A percentile compares a stretch with the other conserved stretches of the same genome.
phyloP scores from a whole-genome alignment of 2,329 filamentous ascomycete species.

The Fusarium ramigenum region DNA sequence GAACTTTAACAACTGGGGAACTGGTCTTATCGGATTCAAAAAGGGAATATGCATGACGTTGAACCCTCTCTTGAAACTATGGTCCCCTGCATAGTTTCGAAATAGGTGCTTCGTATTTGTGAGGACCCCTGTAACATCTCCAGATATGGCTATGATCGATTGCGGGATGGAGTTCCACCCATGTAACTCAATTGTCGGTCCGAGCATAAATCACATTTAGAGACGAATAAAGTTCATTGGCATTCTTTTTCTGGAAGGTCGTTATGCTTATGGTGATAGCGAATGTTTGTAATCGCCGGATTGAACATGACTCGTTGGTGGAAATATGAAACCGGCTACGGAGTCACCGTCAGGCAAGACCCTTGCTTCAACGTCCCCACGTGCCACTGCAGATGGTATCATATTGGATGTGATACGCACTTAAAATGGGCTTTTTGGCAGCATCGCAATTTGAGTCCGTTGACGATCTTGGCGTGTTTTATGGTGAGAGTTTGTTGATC shows the following conservation, averaged over 20 bases:
- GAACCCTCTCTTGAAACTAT: neutral
- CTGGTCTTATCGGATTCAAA: slow-evolving; percentile 11
- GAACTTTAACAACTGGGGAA: slow-evolving; percentile 23
- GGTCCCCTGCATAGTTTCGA: neutral
- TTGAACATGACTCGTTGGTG: neutral
- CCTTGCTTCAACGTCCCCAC: slow-evolving; percentile 5
- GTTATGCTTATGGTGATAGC: fast-evolving
- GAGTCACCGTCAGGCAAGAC: neutral
- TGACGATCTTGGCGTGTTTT: neutral
- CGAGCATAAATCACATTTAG: neutral
- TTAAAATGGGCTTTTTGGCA: neutral
- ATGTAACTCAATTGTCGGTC: neutral
- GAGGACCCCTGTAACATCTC: neutral
- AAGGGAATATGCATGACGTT: slow-evolving; percentile 19
- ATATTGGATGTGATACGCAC: neutral
- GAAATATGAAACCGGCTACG: slow-evolving; percentile 10
- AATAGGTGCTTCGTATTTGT: slow-evolving; percentile 10
- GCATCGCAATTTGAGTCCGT: neutral
- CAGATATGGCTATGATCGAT: slow-evolving; percentile 1
- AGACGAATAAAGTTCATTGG: neutral
- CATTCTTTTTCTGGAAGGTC: neutral
- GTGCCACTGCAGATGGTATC: neutral
- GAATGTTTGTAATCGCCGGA: neutral
- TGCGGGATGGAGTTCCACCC: neutral
- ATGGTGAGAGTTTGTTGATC: neutral